Base-by-base conservation (phyloP, 805 yeast species). In the Pichia nakasei region DNA sequence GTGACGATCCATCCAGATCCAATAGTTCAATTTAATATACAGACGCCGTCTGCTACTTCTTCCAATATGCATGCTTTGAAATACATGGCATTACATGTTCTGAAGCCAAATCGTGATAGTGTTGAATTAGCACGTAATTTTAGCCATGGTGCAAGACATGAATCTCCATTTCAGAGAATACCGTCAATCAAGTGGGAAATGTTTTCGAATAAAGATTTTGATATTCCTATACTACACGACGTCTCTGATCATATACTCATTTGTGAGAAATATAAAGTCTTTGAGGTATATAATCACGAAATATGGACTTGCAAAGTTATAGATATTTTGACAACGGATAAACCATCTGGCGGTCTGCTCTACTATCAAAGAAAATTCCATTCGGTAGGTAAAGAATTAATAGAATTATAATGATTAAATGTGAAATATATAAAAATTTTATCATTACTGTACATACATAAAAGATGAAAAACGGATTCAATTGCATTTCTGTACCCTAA, bases 291-390 rank as follows among this genome's bases (percentile, higher is more conserved):
- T 48, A 87, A 84, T 56, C 97, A 91, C 63, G 96, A 89, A 58
- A 78, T 91, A 4, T 86, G 96, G 93, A 77, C 88, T 5, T 96
- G 86, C 3, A 72, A 76, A 47, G 94, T 91, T 5, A 64, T 68
- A 32, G 82, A 82, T 35, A 74, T 83, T 3, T 50, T 73, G 12
- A 55, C 54, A 0, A 52, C 52, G 32, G 59, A 61, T 32, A 45
- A 27, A 2, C 63, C 66, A 33, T 64, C 75, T 3, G 89, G 89
- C 15, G 91, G 91, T 0, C 58, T 84, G 37, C 54, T 84, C 15
- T 82, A 82, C 52, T 82, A 73, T 58, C 72, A 82, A 53, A 68
- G 86, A 51, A 64, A 65, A 18, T 84, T 83, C 56, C 83, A 81
- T 58, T 57, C 56, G 26, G 59, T 64, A 11, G 68, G 68, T 3